phyloP scores from a whole-genome alignment of 139 green algal genomes.

The Zygnema circumcarinatum region DNA sequence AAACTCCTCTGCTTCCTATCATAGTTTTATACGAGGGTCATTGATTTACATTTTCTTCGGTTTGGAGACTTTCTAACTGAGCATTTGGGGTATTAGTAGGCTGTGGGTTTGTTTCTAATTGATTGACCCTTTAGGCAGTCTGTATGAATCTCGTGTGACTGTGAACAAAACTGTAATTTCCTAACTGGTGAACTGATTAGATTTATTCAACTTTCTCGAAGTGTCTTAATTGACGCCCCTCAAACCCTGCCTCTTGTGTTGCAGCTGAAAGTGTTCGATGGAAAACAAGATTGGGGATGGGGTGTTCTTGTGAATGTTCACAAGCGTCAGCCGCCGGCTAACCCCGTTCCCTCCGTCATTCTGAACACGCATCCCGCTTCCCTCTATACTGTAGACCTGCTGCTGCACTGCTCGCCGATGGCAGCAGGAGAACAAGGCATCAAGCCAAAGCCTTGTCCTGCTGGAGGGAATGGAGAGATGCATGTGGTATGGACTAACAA shows the following conservation, averaged over 20 bases:
- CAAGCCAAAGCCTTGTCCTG: constrained; percentile 40
- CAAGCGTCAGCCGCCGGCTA: background rate
- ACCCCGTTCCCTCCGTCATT: background rate
- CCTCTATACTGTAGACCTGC: constrained; percentile 72
- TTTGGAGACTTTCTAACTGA: no score
- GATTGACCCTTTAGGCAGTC: no score
- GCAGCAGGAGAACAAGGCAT: constrained; percentile 1
- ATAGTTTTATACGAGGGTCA: no score
- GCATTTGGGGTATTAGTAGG: no score
- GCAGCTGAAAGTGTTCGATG: constrained; percentile 50
- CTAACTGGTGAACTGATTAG: no score
- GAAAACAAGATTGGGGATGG: constrained; percentile 80
- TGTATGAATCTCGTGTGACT: no score
- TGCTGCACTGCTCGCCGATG: constrained; percentile 65
- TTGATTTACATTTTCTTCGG: no score
- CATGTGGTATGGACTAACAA: constrained; percentile 64
- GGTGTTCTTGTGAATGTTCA: constrained; percentile 75
- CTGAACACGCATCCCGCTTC: background rate
- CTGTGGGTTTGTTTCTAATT: background rate
- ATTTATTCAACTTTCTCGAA: no score
- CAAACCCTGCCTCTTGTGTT: background rate
- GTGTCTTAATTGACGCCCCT: no score
- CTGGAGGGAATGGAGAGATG: constrained; percentile 65
- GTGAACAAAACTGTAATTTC: no score
- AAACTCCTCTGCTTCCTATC: no score